Evolutionary conservation across 768 basidiomycete genomes (phyloP), one percentile per base, ranked within the genome.

Genomic region (Tulasnella sp.): DNA sequence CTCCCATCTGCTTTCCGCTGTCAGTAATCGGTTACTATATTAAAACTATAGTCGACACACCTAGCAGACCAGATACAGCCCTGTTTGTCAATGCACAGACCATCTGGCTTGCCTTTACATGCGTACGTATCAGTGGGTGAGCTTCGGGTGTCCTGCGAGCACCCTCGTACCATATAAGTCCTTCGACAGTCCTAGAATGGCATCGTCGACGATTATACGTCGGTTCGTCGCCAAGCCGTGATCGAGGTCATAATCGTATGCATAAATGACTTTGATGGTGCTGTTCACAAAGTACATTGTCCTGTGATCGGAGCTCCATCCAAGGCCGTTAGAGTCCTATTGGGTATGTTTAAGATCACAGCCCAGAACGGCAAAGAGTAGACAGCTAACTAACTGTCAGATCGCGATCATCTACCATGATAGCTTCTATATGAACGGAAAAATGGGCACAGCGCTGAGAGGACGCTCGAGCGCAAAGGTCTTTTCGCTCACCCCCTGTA

Each of bases 221-320:
- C 79, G 76, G 66, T 83, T 81, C 44, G 75, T 73, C 41, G 84
- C 65, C 13, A 73, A 70, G n/a, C 83, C 84, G 49, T 78, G 72
- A 19, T 77, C 68, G 52, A 70, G 63, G 62, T 75, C 72, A 64
- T 85, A 86, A 66, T 84, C 81, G 66, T 83, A 84, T 21, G 79
- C 80, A 63, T 82, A 80, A 63, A 86, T 86, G 64, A 75, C 73
- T 70, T 85, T 83, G n/a, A 71, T 71, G 56, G 79, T 69, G 1
- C 83, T 85, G 68, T 86, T 82, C 58, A 84, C 85, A 67, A 84
- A 84, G 70, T 84, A 85, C 83, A 84, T 75, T n/a, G 73, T 83
- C 64, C 74, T 79, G 52, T 77, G 79, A 63, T 83, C 81, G 3
- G 75, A 74, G 66, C 76, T 83, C 82, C 82, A 84, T 34, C 81